Base-by-base conservation (phyloP, 164 flowering plant species). In the Vitis labrusca region DNA sequence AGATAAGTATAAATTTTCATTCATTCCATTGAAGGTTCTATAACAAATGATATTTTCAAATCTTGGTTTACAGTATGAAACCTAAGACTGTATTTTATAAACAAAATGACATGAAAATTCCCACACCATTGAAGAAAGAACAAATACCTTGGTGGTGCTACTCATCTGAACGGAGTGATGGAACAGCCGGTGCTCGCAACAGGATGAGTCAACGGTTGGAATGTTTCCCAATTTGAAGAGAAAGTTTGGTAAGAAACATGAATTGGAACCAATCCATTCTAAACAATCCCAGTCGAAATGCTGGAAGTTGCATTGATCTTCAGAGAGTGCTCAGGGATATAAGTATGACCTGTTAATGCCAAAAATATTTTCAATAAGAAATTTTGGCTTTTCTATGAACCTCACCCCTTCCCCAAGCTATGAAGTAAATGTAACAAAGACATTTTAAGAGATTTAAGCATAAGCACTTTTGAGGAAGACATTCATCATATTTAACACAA, bases 251-350 rank as follows among this genome's bases (percentile, higher is more conserved):
- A 53, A 17, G 32, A 68, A 48, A 37, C 16, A 15, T 12, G 16
- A 12, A 8, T 23, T 5, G 32, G 13, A 16, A 49, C 10, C 12
- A 6, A 30, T 67, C 59, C 17, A 13, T 54, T 66, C 75, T 85
- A 94, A 14, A 74, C 14, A 16, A 89, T 83, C 67, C 90, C 95
- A 2, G 90, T 84, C 47, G 91, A 85, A 71, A 90, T 74, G 80
- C 96, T 92, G 55, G 97, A 88, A 67, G 91, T 89, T 44, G 99
- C 91, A 83, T 90, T 85, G 55, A 95, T 91, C 92, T 84, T 91
- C 83, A 92, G 77, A 2, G 89, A 82, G 64, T 86, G 88, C 83
- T 95, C 98, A 0, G 98, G 96, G 47, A 88, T 69, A 74, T 90
- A 95, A 8, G 88, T 83, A 63, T 71, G 65, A 80, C 95, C 99